Percentiles rank a stretch among this genome's conserved stretches.
These are phyloP conservation scores for Amanita subjunquillea DNA, from an alignment of 768 basidiomycete species.

Conservation along the genomic window DNA sequence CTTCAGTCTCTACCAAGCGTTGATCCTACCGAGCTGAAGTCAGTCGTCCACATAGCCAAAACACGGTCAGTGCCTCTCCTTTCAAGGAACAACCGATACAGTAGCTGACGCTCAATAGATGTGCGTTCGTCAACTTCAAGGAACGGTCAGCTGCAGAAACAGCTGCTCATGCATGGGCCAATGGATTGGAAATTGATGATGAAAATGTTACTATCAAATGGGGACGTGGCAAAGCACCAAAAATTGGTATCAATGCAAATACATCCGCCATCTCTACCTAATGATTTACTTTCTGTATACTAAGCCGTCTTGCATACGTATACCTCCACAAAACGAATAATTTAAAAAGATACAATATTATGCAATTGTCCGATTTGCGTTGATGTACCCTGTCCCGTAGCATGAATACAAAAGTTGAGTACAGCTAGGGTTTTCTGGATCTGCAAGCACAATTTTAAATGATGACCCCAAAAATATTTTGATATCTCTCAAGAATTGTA, in stretches of 20 bases:
- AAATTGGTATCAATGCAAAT: constrained; percentile 8
- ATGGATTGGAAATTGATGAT: constrained; percentile 79
- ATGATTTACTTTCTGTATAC: neutral
- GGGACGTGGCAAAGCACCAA: constrained; percentile 64
- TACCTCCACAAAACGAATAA: neutral
- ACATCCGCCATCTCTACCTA: neutral
- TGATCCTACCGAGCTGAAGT: constrained; percentile 61
- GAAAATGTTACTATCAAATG: constrained; percentile 71
- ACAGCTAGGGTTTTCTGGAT: constrained; percentile 37
- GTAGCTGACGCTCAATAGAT: constrained; percentile 31
- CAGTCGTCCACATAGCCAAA: constrained; percentile 78
- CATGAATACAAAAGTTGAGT: constrained; percentile 76
- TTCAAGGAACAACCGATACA: neutral
- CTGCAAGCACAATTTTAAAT: constrained; percentile 77
- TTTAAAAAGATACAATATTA: constrained; percentile 19
- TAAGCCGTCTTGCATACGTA: neutral
- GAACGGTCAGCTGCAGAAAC: constrained; percentile 74
- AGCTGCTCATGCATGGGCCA: constrained; percentile 85
- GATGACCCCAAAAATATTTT: constrained; percentile 79
- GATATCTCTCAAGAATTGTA: constrained; percentile 84
- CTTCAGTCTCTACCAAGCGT: constrained; percentile 55
- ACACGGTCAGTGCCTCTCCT: constrained; percentile 39
- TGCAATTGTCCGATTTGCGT: constrained; percentile 71
- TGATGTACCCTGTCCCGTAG: constrained; percentile 87
- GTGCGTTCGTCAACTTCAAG: constrained; percentile 94